A percentile compares a stretch with the other conserved stretches of the same genome.
Evolutionary conservation across 371 early-diverging fungal species (phyloP).

Genomic region (Hamiltosporidium tvaerminnensis): DNA sequence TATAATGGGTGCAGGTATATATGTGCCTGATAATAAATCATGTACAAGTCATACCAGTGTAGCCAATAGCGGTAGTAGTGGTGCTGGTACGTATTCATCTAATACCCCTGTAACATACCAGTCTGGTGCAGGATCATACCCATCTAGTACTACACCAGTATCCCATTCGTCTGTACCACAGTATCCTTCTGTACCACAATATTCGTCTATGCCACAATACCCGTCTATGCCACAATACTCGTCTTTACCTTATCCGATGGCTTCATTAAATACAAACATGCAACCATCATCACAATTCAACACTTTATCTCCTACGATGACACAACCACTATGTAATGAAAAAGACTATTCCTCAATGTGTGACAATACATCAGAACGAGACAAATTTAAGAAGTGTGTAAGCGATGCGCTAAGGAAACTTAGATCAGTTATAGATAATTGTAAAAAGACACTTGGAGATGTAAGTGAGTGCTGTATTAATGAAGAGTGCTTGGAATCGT

Average conservation of each 20-base stretch:
- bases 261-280: constrained; percentile 12
- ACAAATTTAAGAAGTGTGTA: background rate
- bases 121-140: too few relatives aligned
- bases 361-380: background rate
- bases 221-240: background rate
- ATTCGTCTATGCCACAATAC: background rate
- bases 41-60: too few relatives aligned
- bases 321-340: background rate
- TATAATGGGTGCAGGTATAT: too few relatives aligned
- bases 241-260: constrained; percentile 12
- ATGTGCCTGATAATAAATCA: too few relatives aligned
- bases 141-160: too few relatives aligned
- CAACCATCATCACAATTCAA: background rate
- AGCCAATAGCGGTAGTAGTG: too few relatives aligned
- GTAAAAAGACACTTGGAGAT: background rate
- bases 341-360: background rate
- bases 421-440: background rate
- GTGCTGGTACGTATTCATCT: too few relatives aligned
- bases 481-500: background rate
- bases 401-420: background rate
- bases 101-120: too few relatives aligned
- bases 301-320: background rate
- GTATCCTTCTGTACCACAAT: background rate
- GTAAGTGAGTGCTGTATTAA: background rate
- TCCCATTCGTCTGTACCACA: too few relatives aligned